Evolutionary conservation across 805 yeast species (phyloP), one percentile per base, ranked within the genome.

Genomic region (Tetrapisispora arboricola): DNA sequence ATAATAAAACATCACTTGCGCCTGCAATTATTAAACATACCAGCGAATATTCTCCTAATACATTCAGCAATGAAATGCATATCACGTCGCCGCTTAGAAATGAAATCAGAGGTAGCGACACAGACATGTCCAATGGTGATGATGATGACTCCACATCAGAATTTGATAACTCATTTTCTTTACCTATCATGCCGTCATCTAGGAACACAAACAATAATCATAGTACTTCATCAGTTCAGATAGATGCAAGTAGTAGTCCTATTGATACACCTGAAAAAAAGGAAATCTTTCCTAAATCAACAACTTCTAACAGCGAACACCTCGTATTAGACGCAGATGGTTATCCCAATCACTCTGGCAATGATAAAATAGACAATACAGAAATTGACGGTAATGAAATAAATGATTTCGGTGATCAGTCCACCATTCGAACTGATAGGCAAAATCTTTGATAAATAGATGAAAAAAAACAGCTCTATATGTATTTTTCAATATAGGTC

Each of bases 91-190:
- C 39, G 4, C 37, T 40, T 9, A 44, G 35, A 32, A 16, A 20
- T 32, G 28, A 18, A 4, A 36, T 17, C 4, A 30, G 18, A 9
- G 24, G 12, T 13, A 44, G 41, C 21, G 42, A 38, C 6, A 40
- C 36, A 9, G 39, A 32, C 17, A 46, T 36, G 24, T 41, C 32
- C 15, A 26, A 32, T 20, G 26, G 12, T 25, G 20, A 31, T 18
- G 36, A 41, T 2, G 44, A 46, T 4, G 47, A 41, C 25, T 48
- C 48, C 17, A 35, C 44, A 30, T 46, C 41, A 18, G 40, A 37
- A n/a, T 45, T 46, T 27, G 76, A 73, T 44, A 74, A 72, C 48
- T 73, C 78, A 1, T 73, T 74, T 50, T 71, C 78, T 1, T 49
- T 74, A 38, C 78, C 78, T 32, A 55, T 49, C 47, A 71, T 58